Evolutionary conservation across 208 protist species (phyloP), one percentile per base, ranked within the genome.

Genomic region (Trypanosoma scelopori): DNA sequence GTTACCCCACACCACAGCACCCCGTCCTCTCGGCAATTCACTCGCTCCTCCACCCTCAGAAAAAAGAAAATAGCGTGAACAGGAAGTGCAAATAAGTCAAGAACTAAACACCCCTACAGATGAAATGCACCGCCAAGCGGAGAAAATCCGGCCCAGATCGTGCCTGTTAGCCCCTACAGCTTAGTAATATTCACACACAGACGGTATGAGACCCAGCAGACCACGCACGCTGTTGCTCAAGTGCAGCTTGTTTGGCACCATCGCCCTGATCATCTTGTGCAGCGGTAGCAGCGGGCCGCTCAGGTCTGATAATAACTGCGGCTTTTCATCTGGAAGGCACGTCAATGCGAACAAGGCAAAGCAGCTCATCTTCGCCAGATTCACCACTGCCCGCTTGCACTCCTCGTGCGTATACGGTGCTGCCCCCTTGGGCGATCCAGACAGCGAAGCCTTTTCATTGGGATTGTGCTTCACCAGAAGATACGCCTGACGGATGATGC

Each of bases 111-210:
- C n/a, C n/a, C n/a, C n/a, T n/a, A n/a, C n/a, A n/a, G n/a, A n/a
- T n/a, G n/a, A n/a, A n/a, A n/a, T n/a, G n/a, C n/a, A n/a, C n/a
- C n/a, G n/a, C n/a, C n/a, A n/a, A n/a, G n/a, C n/a, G n/a, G n/a
- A n/a, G n/a, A n/a, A n/a, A n/a, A n/a, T n/a, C n/a, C n/a, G n/a
- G n/a, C n/a, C n/a, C n/a, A n/a, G n/a, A n/a, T n/a, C n/a, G n/a
- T 1, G 0, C n/a, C 20, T 25, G 15, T 13, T 12, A 18, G 45
- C 13, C 3, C 45, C 5, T 13, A 47, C 4, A 4, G 3, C 43
- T 47, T 79, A 94, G 63, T 87, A 93, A 71, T 93, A 95, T 50
- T 93, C 86, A 74, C 89, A 95, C 69, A 90, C 52, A 65, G 90
- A 87, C 9, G 83, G 85, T 61, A 87, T 78, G 59, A 91, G 74